Evolutionary conservation across 2,329 filamentous ascomycete species (phyloP).

Genomic region (Tricladium varicosporioides): DNA sequence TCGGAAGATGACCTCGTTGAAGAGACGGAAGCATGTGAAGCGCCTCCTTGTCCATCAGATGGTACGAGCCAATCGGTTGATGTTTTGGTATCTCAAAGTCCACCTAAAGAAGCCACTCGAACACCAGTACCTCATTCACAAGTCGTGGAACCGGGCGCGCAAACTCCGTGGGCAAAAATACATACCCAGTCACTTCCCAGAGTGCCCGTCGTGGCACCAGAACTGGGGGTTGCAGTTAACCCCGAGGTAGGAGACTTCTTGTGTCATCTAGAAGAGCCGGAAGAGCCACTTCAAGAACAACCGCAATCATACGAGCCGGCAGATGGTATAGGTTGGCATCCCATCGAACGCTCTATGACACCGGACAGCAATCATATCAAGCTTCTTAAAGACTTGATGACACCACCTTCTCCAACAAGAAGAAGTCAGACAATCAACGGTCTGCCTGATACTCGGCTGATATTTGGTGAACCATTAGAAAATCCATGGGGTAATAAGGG

Average conservation of each 20-base stretch:
- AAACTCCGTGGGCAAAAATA: conserved; percentile 8
- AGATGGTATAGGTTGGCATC: conserved; percentile 16
- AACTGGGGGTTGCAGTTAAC: not conserved
- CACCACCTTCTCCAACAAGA: conserved; percentile 15
- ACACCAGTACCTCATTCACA: conserved; percentile 2
- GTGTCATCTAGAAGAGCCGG: not conserved
- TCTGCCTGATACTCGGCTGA: conserved; percentile 22
- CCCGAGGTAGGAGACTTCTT: not conserved
- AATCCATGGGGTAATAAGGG: conserved; percentile 30
- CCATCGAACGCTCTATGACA: conserved; percentile 15
- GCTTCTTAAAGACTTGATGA: conserved; percentile 25
- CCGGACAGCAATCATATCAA: conserved; percentile 15
- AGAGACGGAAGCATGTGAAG: too few species aligned
- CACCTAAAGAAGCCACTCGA: not conserved
- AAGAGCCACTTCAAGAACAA: not conserved
- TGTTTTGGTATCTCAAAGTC: not conserved
- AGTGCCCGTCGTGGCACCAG: not conserved
- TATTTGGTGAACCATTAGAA: conserved; percentile 22
- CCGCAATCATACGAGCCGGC: too few species aligned
- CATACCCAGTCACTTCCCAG: not conserved
- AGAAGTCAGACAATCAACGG: not conserved
- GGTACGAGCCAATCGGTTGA: not conserved
- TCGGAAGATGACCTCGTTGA: too few species aligned
- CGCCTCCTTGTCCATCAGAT: not conserved
- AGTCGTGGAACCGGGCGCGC: conserved; percentile 1